Evolutionary conservation across 2,329 filamentous ascomycete species (phyloP).

Genomic region (Pseudocercospora fuligena): DNA sequence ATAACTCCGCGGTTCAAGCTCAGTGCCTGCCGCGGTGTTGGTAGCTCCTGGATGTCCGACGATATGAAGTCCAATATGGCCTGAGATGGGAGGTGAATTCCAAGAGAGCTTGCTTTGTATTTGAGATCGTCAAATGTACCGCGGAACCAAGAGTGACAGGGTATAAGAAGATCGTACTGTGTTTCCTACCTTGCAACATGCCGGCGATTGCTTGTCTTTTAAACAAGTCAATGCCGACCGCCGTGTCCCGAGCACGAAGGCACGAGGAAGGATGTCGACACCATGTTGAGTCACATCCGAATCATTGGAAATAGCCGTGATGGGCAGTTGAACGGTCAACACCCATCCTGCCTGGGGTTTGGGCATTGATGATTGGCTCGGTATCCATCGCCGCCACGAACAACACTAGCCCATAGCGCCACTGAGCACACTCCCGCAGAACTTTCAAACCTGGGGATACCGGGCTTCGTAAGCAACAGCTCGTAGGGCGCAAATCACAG

Average conservation of each 20-base stretch:
- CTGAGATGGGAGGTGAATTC: neutral
- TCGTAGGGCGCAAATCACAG: neutral
- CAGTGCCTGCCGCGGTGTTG: too few relatives aligned
- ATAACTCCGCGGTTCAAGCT: too few relatives aligned
- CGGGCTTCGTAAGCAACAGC: neutral
- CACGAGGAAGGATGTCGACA: neutral
- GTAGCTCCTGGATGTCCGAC: too few relatives aligned
- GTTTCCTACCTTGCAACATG: neutral
- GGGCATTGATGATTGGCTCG: neutral
- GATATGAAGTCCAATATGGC: too few relatives aligned
- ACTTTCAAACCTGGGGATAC: constrained; percentile 1
- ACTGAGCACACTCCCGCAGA: neutral
- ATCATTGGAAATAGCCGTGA: neutral
- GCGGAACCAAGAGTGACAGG: neutral
- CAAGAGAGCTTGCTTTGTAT: neutral
- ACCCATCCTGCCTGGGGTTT: neutral
- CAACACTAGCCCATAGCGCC: neutral
- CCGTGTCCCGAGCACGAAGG: neutral
- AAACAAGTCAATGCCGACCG: neutral
- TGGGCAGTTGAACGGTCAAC: neutral
- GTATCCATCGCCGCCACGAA: too few relatives aligned
- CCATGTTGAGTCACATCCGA: constrained; percentile 2
- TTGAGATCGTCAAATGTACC: neutral
- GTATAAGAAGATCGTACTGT: neutral
- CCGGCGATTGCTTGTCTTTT: neutral